Conservation (phyloP, 2,329 filamentous ascomycete species). For the Harringtonia lauricola region DNA sequence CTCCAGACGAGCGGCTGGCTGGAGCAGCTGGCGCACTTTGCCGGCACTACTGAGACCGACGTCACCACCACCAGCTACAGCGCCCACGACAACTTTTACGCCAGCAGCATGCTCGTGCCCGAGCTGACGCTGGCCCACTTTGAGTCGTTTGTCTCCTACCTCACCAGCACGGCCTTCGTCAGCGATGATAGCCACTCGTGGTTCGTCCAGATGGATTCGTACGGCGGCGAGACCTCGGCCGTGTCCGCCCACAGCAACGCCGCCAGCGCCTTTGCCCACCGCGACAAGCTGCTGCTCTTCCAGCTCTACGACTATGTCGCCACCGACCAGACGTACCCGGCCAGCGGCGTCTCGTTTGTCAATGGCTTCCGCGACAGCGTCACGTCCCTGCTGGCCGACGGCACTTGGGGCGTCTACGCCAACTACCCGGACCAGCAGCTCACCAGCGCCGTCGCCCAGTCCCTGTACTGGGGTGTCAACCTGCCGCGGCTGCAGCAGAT, state of each 20-base stretch:
- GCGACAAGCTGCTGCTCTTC: conserved; percentile 35
- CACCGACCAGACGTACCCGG: conserved; percentile 20
- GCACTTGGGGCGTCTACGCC: conserved; percentile 35
- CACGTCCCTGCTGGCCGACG: conserved; percentile 17
- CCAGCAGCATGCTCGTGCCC: conserved; percentile 17
- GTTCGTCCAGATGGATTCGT: conserved; percentile 23
- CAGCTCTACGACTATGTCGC: conserved; percentile 33
- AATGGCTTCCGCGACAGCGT: conserved; percentile 28
- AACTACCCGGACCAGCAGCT: conserved; percentile 42
- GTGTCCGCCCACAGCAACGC: conserved; percentile 17
- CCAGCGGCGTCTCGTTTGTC: conserved; percentile 25
- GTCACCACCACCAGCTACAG: neutral
- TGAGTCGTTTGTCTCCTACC: conserved; percentile 17
- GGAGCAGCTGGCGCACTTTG: conserved; percentile 3
- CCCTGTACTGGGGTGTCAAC: conserved; percentile 34
- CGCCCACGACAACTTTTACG: conserved; percentile 20
- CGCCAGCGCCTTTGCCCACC: conserved; percentile 26
- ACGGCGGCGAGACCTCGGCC: conserved; percentile 25
- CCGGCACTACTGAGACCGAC: neutral
- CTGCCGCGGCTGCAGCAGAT: conserved; percentile 24
- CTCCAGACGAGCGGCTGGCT: conserved; percentile 14
- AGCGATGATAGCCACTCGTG: conserved; percentile 18
- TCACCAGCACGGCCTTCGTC: conserved; percentile 11
- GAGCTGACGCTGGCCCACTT: conserved; percentile 15
- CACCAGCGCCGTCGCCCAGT: conserved; percentile 32